These are phyloP conservation scores for Pascua sp. DNA, from an alignment of 1,284 basidiomycete genomes.

Conservation along the genomic window DNA sequence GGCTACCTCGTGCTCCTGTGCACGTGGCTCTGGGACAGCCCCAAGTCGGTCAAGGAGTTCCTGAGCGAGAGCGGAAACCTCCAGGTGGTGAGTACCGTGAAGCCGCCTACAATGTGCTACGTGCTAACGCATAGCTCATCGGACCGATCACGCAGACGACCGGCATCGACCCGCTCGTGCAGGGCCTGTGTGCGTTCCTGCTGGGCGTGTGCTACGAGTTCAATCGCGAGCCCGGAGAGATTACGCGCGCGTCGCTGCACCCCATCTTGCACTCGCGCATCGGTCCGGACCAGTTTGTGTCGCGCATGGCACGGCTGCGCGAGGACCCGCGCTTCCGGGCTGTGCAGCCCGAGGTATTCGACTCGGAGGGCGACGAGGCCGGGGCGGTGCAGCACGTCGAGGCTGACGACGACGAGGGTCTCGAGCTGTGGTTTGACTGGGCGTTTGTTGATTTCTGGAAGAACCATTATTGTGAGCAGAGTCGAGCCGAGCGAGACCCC, in stretches of 20 bases:
- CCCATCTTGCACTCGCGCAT: constrained; percentile 76
- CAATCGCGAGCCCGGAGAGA: constrained; percentile 86
- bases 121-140: constrained; percentile 61
- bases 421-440: constrained; percentile 98
- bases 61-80: constrained; percentile 81
- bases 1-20: constrained; percentile 78
- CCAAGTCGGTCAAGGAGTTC: constrained; percentile 80
- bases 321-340: constrained; percentile 89
- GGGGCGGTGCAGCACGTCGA: constrained; percentile 32
- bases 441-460: constrained; percentile 99
- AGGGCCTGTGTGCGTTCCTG: constrained; percentile 86
- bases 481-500: no score
- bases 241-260: constrained; percentile 79
- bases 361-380: constrained; percentile 36
- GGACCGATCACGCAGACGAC: constrained; percentile 89
- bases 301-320: constrained; percentile 77
- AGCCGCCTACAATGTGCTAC: not conserved
- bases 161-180: constrained; percentile 80
- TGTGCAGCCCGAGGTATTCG: constrained; percentile 72
- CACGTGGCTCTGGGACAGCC: constrained; percentile 97
- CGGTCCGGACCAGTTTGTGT: constrained; percentile 82
- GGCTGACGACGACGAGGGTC: constrained; percentile 57
- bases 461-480: constrained; percentile 79
- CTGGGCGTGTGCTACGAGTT: constrained; percentile 93
- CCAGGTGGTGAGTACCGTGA: constrained; percentile 65